phyloP scores from a whole-genome alignment of 495 filamentous ascomycete species.

The Xylaria longipes region DNA sequence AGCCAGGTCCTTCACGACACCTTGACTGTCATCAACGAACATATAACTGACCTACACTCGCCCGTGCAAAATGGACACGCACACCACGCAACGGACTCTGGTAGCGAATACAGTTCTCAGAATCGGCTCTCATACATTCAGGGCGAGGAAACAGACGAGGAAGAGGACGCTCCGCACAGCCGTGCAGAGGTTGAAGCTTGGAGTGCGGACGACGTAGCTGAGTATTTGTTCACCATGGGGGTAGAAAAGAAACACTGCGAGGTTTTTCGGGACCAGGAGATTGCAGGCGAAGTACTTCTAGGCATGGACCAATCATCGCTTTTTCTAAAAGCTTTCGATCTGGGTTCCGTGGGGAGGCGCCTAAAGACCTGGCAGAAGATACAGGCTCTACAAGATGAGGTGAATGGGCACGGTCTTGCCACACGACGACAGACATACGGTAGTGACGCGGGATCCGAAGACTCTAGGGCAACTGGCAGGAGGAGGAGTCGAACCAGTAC shows the following conservation, averaged over 20 bases:
- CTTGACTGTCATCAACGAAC: constrained; percentile 95
- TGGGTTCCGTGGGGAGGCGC: constrained; percentile 86
- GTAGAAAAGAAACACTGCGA: constrained; percentile 88
- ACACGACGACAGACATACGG: constrained; percentile 57
- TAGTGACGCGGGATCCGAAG: constrained; percentile 61
- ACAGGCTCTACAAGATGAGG: constrained; percentile 85
- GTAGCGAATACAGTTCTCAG: constrained; percentile 87
- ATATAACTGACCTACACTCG: constrained; percentile 91
- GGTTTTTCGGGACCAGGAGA: constrained; percentile 95
- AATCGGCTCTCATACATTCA: constrained; percentile 88
- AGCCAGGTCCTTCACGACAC: constrained; percentile 97
- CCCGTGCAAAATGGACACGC: constrained; percentile 58
- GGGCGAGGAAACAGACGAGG: constrained; percentile 84
- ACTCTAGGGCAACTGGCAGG: constrained; percentile 39
- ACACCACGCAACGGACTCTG: constrained; percentile 77
- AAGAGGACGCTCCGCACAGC: constrained; percentile 60
- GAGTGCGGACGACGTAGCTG: constrained; percentile 79
- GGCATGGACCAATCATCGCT: constrained; percentile 93
- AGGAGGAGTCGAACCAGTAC: constrained; percentile 56
- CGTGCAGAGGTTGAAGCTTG: constrained; percentile 73
- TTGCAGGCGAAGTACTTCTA: constrained; percentile 88
- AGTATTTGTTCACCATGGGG: constrained; percentile 79
- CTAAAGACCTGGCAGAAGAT: constrained; percentile 96
- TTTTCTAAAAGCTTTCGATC: constrained; percentile 92
- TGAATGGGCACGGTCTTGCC: constrained; percentile 50